phyloP scores from a whole-genome alignment of 768 basidiomycete species.

The Lactifluus volemus region DNA sequence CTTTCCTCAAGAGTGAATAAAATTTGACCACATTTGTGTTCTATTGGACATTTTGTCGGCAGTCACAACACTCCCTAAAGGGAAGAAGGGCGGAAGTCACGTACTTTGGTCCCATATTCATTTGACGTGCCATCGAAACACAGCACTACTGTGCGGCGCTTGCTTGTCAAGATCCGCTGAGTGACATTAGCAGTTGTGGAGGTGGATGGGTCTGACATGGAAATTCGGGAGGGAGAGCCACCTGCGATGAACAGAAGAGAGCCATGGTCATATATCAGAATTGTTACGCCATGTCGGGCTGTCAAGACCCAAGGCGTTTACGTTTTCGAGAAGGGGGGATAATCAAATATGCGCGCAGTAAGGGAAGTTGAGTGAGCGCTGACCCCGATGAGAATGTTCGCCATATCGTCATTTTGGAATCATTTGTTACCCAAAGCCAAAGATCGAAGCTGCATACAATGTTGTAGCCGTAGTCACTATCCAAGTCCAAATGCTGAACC shows the following conservation, averaged over 20 bases:
- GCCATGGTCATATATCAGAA: not conserved
- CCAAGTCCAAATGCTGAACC: too few species aligned
- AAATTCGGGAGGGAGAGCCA: too few species aligned
- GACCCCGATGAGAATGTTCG: too few species aligned
- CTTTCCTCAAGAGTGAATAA: constrained; percentile 31
- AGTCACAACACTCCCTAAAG: not conserved
- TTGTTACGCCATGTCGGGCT: too few species aligned
- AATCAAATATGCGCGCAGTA: not conserved
- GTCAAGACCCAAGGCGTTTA: not conserved
- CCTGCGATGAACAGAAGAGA: not conserved
- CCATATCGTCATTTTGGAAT: too few species aligned
- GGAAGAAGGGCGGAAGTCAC: not conserved
- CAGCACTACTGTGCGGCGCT: constrained; percentile 14
- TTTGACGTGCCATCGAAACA: constrained; percentile 19
- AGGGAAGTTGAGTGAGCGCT: not conserved
- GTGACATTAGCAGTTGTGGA: not conserved
- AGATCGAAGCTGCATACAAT: too few species aligned
- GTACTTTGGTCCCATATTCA: not conserved
- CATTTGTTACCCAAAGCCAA: too few species aligned
- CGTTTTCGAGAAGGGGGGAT: not conserved
- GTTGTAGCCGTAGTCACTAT: too few species aligned
- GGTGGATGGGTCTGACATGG: not conserved
- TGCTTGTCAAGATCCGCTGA: not conserved
- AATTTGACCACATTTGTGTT: constrained; percentile 36
- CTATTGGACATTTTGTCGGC: constrained; percentile 16